phyloP scores from a whole-genome alignment of 2,329 filamentous ascomycete species.

The Aspergillus brunneoviolaceus region DNA sequence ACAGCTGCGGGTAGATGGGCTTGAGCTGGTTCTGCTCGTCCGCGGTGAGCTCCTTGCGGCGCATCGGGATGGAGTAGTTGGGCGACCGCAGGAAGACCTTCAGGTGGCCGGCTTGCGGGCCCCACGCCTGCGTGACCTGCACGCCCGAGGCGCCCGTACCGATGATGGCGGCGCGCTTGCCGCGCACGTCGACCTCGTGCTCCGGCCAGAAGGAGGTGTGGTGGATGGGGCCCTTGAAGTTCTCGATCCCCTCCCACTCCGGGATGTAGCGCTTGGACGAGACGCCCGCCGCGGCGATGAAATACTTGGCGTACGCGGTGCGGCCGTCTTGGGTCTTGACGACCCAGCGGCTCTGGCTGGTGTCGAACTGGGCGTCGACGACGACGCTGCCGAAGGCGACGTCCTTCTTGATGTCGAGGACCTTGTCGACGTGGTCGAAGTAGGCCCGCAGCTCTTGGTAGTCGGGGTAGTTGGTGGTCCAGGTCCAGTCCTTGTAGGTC shows the following conservation, averaged over 20 bases:
- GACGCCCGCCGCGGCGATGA: slow-evolving; percentile 50
- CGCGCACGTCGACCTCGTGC: slow-evolving; percentile 21
- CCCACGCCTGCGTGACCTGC: slow-evolving; percentile 31
- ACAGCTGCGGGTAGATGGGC: slow-evolving; percentile 15
- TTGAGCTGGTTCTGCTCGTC: slow-evolving; percentile 17
- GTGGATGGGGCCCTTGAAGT: slow-evolving; percentile 53
- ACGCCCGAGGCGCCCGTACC: slow-evolving; percentile 46
- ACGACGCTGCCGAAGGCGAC: slow-evolving; percentile 49
- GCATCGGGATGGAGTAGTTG: slow-evolving; percentile 27
- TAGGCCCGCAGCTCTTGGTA: slow-evolving; percentile 45
- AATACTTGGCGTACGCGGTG: slow-evolving; percentile 41
- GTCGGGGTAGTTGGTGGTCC: slow-evolving; percentile 32
- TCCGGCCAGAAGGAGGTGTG: slow-evolving; percentile 54
- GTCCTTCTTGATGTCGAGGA: slow-evolving; percentile 46
- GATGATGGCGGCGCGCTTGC: slow-evolving; percentile 43
- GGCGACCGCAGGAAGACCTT: slow-evolving; percentile 27
- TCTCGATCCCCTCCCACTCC: slow-evolving; percentile 35
- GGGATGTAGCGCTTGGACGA: slow-evolving; percentile 47
- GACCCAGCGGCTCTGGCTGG: slow-evolving; percentile 41
- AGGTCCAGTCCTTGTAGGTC: slow-evolving; percentile 48
- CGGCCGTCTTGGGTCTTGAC: slow-evolving; percentile 46
- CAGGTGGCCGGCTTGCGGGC: slow-evolving; percentile 12
- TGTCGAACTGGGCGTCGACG: slow-evolving; percentile 43
- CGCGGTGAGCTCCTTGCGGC: slow-evolving; percentile 18
- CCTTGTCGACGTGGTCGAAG: slow-evolving; percentile 49